Base-by-base conservation (phyloP, 192 early-diverging fungal genomes). In the Dissophora ornata region DNA sequence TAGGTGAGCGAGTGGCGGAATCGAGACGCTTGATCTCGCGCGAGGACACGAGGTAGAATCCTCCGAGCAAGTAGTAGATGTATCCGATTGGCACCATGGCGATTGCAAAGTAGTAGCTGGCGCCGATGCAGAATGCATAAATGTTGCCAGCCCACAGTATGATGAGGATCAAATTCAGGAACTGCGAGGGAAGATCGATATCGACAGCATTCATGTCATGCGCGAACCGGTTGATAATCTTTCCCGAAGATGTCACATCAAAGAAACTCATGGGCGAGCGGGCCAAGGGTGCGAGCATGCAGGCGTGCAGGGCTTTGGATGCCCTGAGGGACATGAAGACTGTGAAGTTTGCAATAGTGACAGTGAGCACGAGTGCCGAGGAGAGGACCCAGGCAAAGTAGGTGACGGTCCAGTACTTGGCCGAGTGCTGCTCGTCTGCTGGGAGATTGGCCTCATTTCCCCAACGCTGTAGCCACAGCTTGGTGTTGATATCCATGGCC, bases 11-110 rank as follows among this genome's bases (percentile, higher is more conserved):
- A 30, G 52, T 30, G 26, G 52, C 52, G 13, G 91, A 90, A 70
- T 96, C 93, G n/a, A 97, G 81, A n/a, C 95, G 87, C 81, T 95
- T 94, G 48, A 97, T 81, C 81, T 97, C 94, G 44, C 95, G 86
- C 0, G 88, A 86, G 1, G 87, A 82, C 11, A 51, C 38, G 53
- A 87, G 62, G 91, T 70, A 81, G 85, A 93, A 63, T 78, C 81
- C 29, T 13, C 86, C 89, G 26, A 94, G 56, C 22, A 67, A 51
- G 16, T 83, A 69, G 69, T 91, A 93, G 18, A 84, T 10, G 2
- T 62, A 40, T 2, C 53, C 51, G 15, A 84, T 41, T 2, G 66
- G 19, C 2, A 79, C 18, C 58, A 84, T 52, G 13, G 69, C 53
- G 1, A 81, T 48, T n/a, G 89, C 45, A 52, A 93, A 92, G 4